These are phyloP conservation scores for Echeveria elegans DNA, from an alignment of 164 flowering plant species.

Conservation along the genomic window DNA sequence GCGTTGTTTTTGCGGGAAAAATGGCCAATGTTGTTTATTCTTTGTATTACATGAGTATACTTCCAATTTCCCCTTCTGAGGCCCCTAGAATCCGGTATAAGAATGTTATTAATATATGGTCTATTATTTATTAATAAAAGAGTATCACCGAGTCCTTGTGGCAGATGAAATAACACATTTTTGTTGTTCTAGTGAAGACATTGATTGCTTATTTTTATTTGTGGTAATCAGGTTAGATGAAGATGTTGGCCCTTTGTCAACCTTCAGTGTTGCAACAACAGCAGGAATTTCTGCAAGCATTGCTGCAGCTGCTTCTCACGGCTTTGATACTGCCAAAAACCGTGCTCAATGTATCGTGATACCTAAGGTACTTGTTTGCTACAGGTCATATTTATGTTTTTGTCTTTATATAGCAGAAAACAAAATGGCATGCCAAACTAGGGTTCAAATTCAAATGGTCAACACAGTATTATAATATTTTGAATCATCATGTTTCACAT, in stretches of 20 bases:
- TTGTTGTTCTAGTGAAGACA: background rate
- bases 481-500: no score
- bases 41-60: no score
- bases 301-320: constrained; percentile 92
- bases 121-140: no score
- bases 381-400: background rate
- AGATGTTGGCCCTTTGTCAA: constrained; percentile 77
- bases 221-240: constrained; percentile 32
- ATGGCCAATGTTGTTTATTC: no score
- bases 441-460: no score
- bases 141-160: no score
- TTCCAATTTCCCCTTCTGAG: no score
- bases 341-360: constrained; percentile 71
- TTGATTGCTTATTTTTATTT: background rate
- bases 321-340: constrained; percentile 78
- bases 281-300: constrained; percentile 83
- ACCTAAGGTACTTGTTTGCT: constrained; percentile 55
- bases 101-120: no score
- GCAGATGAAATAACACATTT: no score
- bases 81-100: no score
- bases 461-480: no score
- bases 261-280: constrained; percentile 61
- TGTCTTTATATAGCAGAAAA: background rate
- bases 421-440: background rate
- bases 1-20: no score